phyloP scores from a whole-genome alignment of 495 filamentous ascomycete genomes.

The Podospora australis region DNA sequence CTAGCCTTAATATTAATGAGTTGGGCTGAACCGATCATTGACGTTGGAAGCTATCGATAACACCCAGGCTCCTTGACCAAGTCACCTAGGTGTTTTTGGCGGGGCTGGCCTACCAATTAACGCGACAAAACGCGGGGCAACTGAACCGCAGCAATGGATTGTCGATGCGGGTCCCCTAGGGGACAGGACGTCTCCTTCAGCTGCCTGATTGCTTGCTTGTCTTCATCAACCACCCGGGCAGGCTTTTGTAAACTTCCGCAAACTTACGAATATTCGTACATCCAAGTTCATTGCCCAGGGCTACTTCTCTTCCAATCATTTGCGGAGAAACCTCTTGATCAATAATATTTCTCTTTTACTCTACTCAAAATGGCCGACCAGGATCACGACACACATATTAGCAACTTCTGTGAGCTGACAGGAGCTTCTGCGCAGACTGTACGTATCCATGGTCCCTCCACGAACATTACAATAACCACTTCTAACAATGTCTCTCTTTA shows the following conservation, averaged over 20 bases:
- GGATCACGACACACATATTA: slow-evolving; percentile 63
- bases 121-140: too few species aligned
- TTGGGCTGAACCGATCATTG: too few species aligned
- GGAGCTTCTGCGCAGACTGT: slow-evolving; percentile 59
- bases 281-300: too few species aligned
- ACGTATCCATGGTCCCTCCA: slow-evolving; percentile 17
- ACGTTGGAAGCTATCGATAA: too few species aligned
- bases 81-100: too few species aligned
- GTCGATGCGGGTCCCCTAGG: neutral
- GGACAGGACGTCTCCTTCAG: slow-evolving; percentile 15
- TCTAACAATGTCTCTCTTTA: slow-evolving; percentile 24
- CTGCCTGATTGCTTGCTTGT: slow-evolving; percentile 15
- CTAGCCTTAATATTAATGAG: too few species aligned
- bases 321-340: neutral
- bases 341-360: neutral
- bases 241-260: too few species aligned
- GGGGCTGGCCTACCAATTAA: too few species aligned
- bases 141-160: too few species aligned
- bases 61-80: too few species aligned
- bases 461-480: neutral
- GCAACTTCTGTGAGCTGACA: slow-evolving; percentile 68
- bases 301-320: too few species aligned
- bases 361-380: slow-evolving; percentile 45
- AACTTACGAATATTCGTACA: too few species aligned
- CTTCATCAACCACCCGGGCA: neutral